Percentiles rank a stretch among this genome's conserved stretches.
These are phyloP conservation scores for Sordariomycetes sp. DNA, from an alignment of 2,329 filamentous ascomycete species.

Conservation along the genomic window DNA sequence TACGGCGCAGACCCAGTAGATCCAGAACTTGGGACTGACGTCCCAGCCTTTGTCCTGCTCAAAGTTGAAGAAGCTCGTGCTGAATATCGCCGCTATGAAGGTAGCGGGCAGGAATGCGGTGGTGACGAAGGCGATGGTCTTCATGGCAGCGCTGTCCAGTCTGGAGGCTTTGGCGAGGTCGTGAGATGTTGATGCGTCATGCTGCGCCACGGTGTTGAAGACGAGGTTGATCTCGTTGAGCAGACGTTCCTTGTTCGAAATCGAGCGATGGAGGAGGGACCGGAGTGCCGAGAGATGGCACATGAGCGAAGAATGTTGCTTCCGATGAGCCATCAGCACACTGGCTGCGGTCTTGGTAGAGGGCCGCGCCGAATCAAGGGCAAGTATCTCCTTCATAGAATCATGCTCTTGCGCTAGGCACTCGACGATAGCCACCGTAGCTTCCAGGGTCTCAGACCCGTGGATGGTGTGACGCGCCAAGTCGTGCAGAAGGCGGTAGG, in stretches of 20 bases:
- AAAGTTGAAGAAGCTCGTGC: constrained; percentile 32
- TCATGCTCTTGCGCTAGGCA: too few relatives aligned
- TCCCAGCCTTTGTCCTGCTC: constrained; percentile 15
- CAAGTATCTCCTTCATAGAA: too few relatives aligned
- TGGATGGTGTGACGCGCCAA: constrained; percentile 33
- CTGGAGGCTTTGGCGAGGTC: constrained; percentile 28
- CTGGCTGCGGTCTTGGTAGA: too few relatives aligned
- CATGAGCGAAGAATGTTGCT: too few relatives aligned
- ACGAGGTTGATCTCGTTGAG: constrained; percentile 45
- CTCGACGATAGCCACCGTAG: constrained; percentile 16
- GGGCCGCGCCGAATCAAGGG: too few relatives aligned
- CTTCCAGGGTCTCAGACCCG: constrained; percentile 29
- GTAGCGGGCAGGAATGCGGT: constrained; percentile 40
- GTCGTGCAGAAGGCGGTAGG: constrained; percentile 29
- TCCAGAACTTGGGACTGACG: constrained; percentile 22
- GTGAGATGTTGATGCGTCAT: constrained; percentile 26
- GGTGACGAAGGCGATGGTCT: constrained; percentile 38
- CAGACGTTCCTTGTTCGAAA: constrained; percentile 33
- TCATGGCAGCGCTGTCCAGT: constrained; percentile 41
- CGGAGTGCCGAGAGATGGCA: too few relatives aligned
- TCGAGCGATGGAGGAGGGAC: constrained; percentile 19
- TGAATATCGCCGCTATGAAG: constrained; percentile 38
- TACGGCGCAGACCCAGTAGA: constrained; percentile 22
- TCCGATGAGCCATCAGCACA: too few relatives aligned
- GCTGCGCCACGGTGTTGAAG: constrained; percentile 33